phyloP scores from a whole-genome alignment of 768 basidiomycete genomes.

The Mycena vitilis region DNA sequence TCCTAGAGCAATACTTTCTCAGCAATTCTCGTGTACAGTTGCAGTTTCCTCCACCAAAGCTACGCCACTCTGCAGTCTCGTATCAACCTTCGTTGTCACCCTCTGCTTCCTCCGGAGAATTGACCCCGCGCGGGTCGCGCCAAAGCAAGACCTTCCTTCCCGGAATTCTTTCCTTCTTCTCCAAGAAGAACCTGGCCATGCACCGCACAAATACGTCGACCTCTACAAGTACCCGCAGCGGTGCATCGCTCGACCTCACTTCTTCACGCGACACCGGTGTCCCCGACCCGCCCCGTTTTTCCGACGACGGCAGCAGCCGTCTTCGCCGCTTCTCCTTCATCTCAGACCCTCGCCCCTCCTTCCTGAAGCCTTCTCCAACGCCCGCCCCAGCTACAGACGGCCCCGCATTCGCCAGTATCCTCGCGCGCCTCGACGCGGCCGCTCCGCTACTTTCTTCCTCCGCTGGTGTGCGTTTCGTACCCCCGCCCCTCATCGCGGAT shows the following conservation, averaged over 20 bases:
- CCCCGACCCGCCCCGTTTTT: slow-evolving; percentile 37
- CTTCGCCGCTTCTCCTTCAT: slow-evolving; percentile 53
- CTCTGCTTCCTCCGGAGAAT: slow-evolving; percentile 15
- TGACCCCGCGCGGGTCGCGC: slow-evolving; percentile 2
- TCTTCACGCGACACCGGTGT: slow-evolving; percentile 29
- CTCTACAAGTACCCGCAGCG: slow-evolving; percentile 42
- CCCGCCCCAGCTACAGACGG: slow-evolving; percentile 19
- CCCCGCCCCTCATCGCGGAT: slow-evolving; percentile 60
- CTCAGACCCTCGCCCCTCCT: slow-evolving; percentile 44
- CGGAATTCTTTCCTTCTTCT: slow-evolving; percentile 56
- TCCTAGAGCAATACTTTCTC: slow-evolving; percentile 72
- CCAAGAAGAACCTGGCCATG: slow-evolving; percentile 41
- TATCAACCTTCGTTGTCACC: slow-evolving; percentile 40
- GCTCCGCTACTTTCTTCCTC: slow-evolving; percentile 64
- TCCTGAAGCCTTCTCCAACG: slow-evolving; percentile 28
- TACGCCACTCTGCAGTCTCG: slow-evolving; percentile 31
- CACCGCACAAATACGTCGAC: slow-evolving; percentile 35
- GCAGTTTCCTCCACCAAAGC: slow-evolving; percentile 50
- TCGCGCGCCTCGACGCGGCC: slow-evolving; percentile 55
- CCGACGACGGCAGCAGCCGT: slow-evolving; percentile 44
- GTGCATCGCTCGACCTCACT: slow-evolving; percentile 56
- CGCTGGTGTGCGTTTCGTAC: slow-evolving; percentile 57
- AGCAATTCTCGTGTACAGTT: slow-evolving; percentile 62
- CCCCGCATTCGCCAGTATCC: slow-evolving; percentile 51
- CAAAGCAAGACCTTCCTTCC: slow-evolving; percentile 49